These are phyloP conservation scores for Phaeosphaeria sp. DNA, from an alignment of 2,329 filamentous ascomycete species.

Conservation along the genomic window DNA sequence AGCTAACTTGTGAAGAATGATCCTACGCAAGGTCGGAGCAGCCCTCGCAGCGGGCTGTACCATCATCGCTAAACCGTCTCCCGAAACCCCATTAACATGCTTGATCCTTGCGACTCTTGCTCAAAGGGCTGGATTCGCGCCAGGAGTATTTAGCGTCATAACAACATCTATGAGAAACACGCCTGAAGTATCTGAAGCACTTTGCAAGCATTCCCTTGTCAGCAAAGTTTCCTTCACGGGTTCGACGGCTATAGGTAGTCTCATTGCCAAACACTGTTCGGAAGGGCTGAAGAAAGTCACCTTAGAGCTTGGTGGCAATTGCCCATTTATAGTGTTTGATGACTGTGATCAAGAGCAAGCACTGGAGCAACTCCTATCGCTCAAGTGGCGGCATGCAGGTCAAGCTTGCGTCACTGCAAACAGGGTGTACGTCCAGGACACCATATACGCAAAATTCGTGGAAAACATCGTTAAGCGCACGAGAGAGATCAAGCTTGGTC, in stretches of 20 bases:
- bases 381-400: constrained; percentile 6
- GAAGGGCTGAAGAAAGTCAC: constrained; percentile 65
- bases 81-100: constrained; percentile 29
- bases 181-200: constrained; percentile 54
- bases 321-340: constrained; percentile 66
- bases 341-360: constrained; percentile 64
- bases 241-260: constrained; percentile 62
- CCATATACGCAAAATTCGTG: background rate
- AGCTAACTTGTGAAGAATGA: constrained; percentile 11
- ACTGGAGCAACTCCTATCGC: constrained; percentile 17
- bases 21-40: constrained; percentile 36
- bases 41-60: constrained; percentile 45
- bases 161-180: constrained; percentile 60
- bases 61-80: constrained; percentile 34
- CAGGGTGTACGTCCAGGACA: constrained; percentile 53
- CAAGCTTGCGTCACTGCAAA: constrained; percentile 46
- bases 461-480: background rate
- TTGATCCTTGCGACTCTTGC: constrained; percentile 21
- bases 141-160: constrained; percentile 63
- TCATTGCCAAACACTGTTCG: constrained; percentile 62
- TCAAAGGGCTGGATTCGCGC: constrained; percentile 48
- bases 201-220: constrained; percentile 60
- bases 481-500: constrained; percentile 48
- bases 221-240: constrained; percentile 65
- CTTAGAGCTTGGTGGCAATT: constrained; percentile 67